Evolutionary conservation across 2,329 filamentous ascomycete genomes (phyloP), one percentile per base, ranked within the genome.

Genomic region (Fusarium domesticum): DNA sequence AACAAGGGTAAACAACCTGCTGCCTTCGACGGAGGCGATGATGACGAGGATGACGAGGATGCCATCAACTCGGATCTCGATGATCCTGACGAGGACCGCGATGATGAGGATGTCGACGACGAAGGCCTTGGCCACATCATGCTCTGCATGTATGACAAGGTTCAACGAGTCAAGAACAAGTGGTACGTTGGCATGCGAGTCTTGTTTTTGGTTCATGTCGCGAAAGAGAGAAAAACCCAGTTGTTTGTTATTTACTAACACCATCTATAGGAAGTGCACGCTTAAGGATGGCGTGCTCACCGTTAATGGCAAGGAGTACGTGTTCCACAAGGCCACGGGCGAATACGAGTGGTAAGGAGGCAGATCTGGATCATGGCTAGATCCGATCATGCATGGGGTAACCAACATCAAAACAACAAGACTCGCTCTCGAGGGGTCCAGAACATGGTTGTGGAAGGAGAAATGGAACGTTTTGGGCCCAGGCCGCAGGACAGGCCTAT

Each of bases 101-200:
- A 87, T 20, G 89, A 93, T 18, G 88, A 92, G 18, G 89, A 93
- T 25, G 91, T 93, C 39, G 88, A 90, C 12, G 89, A 95, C 48
- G 91, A 95, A 34, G 81, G 84, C 28, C 80, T 87, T 54, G 84
- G 85, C 1, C 87, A 95, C 58, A 91, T 95, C 64, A 97, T 98
- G 88, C 83, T 98, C 32, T 98, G 93, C 74, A 96, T 95, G 65
- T 98, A 98, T 66, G 93, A 98, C 74, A 98, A 98, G 74, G 93
- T 98, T 8, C 92, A 97, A 71, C 81, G 93, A 37, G 93, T 97
- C 61, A 98, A 98, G 83, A 98, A 97, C 73, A 98, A 93, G 81
- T 93, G 88, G 88, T 84, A 66, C 39, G 76, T 70, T 32, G 23
- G 23, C 10, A 28, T 28, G 23, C 23, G 7, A 28, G 23, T 8